A percentile compares a stretch with the other conserved stretches of the same genome.
Conservation (phyloP, 441 rosid genomes). For the Gossypium trilobum region DNA sequence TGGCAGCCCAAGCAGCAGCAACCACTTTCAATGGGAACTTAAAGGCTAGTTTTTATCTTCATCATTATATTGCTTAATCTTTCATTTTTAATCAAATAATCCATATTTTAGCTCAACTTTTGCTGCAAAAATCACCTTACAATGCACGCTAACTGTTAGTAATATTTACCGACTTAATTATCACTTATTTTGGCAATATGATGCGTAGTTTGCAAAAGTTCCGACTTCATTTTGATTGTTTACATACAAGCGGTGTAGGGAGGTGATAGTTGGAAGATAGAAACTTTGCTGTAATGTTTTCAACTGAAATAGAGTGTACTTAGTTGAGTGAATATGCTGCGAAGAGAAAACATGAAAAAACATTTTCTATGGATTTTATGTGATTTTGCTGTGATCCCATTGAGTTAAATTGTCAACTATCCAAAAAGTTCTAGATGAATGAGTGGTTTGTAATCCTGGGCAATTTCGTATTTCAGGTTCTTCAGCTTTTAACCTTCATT, state of each 20-base stretch:
- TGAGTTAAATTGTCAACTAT: background rate
- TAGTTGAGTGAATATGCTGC: background rate
- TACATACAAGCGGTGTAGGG: background rate
- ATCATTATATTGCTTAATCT: background rate
- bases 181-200: slow-evolving; percentile 3
- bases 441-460: background rate
- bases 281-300: background rate
- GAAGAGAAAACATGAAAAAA: slow-evolving; percentile 1
- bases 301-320: background rate
- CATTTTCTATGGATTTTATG: background rate
- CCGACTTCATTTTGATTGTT: background rate
- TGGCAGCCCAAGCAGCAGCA: slow-evolving; percentile 25
- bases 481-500: background rate
- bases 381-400: background rate
- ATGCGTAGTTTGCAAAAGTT: background rate
- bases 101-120: background rate
- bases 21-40: slow-evolving; percentile 60
- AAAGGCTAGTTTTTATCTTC: slow-evolving; percentile 34
- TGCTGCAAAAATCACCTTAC: background rate
- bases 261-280: background rate
- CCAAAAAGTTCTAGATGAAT: slow-evolving; percentile 2
- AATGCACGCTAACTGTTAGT: slow-evolving; percentile 29
- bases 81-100: background rate
- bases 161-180: slow-evolving; percentile 16
- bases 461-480: background rate